phyloP scores from a whole-genome alignment of 192 early-diverging fungal genomes.

The Funneliformis geosporum region DNA sequence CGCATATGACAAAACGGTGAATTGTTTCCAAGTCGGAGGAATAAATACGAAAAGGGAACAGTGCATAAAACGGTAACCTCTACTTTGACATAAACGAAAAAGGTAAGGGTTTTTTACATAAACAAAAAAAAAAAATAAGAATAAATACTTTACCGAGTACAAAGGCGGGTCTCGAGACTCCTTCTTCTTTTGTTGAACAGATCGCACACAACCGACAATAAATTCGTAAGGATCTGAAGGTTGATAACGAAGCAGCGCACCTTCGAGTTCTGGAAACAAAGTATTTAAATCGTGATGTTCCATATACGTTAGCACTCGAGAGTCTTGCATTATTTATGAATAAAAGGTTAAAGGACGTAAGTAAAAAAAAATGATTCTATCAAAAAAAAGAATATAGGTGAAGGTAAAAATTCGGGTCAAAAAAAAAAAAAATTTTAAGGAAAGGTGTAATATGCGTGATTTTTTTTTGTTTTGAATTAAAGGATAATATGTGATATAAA shows the following conservation, averaged over 20 bases:
- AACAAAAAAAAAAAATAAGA: not conserved
- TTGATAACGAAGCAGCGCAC: conserved; percentile 26
- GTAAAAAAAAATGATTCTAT: not conserved
- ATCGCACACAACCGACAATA: conserved; percentile 15
- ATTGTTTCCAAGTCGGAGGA: not conserved
- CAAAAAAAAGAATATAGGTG: not conserved
- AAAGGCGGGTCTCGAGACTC: conserved; percentile 12
- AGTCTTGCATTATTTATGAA: conserved; percentile 27
- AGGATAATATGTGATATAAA: not conserved
- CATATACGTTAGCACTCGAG: conserved; percentile 7
- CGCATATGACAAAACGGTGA: conserved; percentile 4
- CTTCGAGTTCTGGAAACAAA: conserved; percentile 26
- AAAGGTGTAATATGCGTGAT: not conserved
- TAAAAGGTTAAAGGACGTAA: not conserved
- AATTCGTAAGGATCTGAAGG: conserved; percentile 22
- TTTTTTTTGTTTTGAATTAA: not conserved
- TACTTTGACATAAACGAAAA: conserved; percentile 1
- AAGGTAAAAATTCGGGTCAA: not conserved
- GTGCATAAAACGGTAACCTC: conserved; percentile 5
- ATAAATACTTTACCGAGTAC: conserved; percentile 29
- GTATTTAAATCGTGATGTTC: conserved; percentile 22
- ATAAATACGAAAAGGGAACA: conserved; percentile 20
- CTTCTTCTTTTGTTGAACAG: conserved; percentile 29
- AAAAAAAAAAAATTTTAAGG: not conserved
- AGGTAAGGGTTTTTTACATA: conserved; percentile 20